Evolutionary conservation across 2,329 filamentous ascomycete genomes (phyloP).

Genomic region (Phoma sp.): DNA sequence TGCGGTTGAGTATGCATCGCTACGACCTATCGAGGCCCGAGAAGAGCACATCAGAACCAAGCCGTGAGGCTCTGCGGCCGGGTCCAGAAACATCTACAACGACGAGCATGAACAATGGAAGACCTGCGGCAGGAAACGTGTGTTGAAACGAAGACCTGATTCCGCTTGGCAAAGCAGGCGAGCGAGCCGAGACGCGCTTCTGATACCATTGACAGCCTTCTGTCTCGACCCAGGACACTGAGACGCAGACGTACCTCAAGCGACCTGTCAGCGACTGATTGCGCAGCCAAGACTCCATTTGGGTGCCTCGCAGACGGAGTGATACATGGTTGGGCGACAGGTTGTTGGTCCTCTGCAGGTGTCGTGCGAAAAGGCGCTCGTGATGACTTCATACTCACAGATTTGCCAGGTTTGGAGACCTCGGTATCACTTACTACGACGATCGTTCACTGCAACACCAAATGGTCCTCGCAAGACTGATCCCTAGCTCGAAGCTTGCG

Average conservation of each 20-base stretch:
- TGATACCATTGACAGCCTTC: conserved; percentile 10
- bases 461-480: not conserved
- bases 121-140: not conserved
- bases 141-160: not conserved
- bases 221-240: not conserved
- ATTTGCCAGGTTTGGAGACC: not conserved
- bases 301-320: not conserved
- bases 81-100: conserved; percentile 6
- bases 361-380: not conserved
- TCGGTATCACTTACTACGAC: conserved; percentile 7
- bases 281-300: not conserved
- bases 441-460: conserved; percentile 1
- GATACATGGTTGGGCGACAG: not conserved
- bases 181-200: conserved; percentile 1
- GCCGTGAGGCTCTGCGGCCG: conserved; percentile 13
- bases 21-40: too few species aligned
- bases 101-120: not conserved
- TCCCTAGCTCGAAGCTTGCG: conserved; percentile 8
- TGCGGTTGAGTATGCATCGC: too few species aligned
- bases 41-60: not conserved
- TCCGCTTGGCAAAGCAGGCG: conserved; percentile 6
- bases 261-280: not conserved
- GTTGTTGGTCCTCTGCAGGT: not conserved
- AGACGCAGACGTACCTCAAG: not conserved
- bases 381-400: conserved; percentile 3